Conservation (phyloP, 495 filamentous ascomycete species). For the Peziza echinospora region DNA sequence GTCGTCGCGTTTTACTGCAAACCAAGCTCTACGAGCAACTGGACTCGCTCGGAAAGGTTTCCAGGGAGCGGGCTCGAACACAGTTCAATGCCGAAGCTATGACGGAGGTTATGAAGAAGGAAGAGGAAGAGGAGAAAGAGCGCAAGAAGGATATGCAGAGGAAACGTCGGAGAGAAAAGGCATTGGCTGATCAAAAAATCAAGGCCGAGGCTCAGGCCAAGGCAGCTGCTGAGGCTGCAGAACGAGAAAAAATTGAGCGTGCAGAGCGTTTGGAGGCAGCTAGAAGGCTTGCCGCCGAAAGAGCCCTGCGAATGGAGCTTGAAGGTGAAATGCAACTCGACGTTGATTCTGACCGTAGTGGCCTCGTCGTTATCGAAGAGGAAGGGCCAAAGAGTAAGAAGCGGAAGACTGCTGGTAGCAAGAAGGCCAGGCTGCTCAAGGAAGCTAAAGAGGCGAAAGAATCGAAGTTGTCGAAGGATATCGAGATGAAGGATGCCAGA, state of each 20-base stretch:
- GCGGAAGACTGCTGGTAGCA: constrained; percentile 34
- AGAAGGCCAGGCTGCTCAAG: constrained; percentile 26
- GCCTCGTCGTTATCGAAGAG: constrained; percentile 62
- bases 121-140: constrained; percentile 88
- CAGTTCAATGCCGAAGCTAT: constrained; percentile 46
- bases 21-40: constrained; percentile 31
- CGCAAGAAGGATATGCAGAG: constrained; percentile 99
- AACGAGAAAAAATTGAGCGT: constrained; percentile 84
- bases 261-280: constrained; percentile 52
- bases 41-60: constrained; percentile 30
- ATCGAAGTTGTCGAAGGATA: constrained; percentile 36
- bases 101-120: constrained; percentile 67
- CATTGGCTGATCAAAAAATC: constrained; percentile 67
- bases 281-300: constrained; percentile 36
- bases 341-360: constrained; percentile 78
- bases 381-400: constrained; percentile 59
- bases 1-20: constrained; percentile 29
- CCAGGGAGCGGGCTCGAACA: constrained; percentile 32
- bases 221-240: constrained; percentile 51
- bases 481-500: constrained; percentile 39
- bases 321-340: constrained; percentile 55
- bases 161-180: constrained; percentile 90
- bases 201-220: constrained; percentile 58
- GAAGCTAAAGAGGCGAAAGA: constrained; percentile 20
- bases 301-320: constrained; percentile 42